Conservation (phyloP, 345 rosid genomes). For the Acer saccharum region DNA sequence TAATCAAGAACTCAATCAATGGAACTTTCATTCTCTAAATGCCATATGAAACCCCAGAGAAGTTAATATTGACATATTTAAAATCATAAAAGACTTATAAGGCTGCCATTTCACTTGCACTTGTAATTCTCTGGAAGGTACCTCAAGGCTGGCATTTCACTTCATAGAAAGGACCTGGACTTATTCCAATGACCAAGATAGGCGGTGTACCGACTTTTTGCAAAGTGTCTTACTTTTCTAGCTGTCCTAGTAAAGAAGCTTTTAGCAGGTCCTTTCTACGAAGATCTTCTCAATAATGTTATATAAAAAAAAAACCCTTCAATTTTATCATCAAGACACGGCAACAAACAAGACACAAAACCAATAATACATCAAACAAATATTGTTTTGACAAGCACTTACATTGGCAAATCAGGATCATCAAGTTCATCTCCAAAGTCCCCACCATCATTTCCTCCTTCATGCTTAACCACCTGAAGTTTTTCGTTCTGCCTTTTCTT, state of each 20-base stretch:
- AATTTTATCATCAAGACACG: neutral
- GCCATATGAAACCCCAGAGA: neutral
- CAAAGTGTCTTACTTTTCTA: neutral
- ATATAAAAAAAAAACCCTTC: neutral
- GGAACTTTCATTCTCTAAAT: neutral
- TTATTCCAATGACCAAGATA: neutral
- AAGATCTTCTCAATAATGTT: neutral
- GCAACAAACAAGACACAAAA: neutral
- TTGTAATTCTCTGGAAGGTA: neutral
- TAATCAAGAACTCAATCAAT: neutral
- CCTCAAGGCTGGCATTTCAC: neutral
- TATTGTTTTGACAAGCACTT: slow-evolving; percentile 24
- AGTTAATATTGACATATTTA: neutral
- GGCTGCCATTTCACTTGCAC: neutral
- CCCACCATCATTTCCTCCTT: slow-evolving; percentile 68
- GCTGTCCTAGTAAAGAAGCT: neutral
- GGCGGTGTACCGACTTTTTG: neutral
- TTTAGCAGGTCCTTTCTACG: neutral
- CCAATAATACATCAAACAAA: neutral
- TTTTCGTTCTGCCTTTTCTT: slow-evolving; percentile 77
- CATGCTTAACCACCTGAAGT: slow-evolving; percentile 81
- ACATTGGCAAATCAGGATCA: slow-evolving; percentile 94
- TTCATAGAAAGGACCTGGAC: neutral
- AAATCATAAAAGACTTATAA: no score
- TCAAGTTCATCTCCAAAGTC: slow-evolving; percentile 65